phyloP scores from a whole-genome alignment of 306 rosid species.

The Fagus crenata region DNA sequence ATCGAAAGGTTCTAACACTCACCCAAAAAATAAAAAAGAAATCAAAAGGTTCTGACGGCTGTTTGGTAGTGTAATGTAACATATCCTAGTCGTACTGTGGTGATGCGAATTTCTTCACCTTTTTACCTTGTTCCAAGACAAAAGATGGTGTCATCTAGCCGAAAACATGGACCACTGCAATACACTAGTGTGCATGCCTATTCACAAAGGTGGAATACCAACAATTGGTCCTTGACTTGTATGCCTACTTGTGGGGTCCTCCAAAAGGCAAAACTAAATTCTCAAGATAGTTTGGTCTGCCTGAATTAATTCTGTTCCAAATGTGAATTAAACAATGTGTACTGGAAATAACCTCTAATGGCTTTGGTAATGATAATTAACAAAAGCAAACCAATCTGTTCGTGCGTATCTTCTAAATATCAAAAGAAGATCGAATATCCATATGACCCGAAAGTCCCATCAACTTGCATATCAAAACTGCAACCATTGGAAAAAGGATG shows the following conservation, averaged over 20 bases:
- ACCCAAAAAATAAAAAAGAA: no score
- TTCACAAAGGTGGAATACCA: not conserved
- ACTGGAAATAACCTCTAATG: not conserved
- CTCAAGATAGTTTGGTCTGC: not conserved
- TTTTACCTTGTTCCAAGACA: not conserved
- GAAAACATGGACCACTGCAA: not conserved
- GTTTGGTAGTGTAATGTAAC: not conserved
- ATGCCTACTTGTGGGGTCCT: not conserved
- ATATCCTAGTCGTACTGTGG: not conserved
- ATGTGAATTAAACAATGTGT: not conserved
- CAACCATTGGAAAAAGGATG: not conserved
- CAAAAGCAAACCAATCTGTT: not conserved
- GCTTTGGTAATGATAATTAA: not conserved
- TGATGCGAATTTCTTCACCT: not conserved
- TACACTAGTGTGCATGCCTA: not conserved
- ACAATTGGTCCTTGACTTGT: not conserved
- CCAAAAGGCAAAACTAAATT: not conserved
- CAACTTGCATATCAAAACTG: not conserved
- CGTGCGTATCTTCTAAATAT: not conserved
- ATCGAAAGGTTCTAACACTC: not conserved
- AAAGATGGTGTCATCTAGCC: conserved; percentile 2
- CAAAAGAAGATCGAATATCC: conserved; percentile 1
- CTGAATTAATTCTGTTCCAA: not conserved
- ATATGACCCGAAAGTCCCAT: not conserved
- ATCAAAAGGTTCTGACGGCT: not conserved